Evolutionary conservation across 2,329 filamentous ascomycete genomes (phyloP).

Genomic region (Zymoseptoria brevis): DNA sequence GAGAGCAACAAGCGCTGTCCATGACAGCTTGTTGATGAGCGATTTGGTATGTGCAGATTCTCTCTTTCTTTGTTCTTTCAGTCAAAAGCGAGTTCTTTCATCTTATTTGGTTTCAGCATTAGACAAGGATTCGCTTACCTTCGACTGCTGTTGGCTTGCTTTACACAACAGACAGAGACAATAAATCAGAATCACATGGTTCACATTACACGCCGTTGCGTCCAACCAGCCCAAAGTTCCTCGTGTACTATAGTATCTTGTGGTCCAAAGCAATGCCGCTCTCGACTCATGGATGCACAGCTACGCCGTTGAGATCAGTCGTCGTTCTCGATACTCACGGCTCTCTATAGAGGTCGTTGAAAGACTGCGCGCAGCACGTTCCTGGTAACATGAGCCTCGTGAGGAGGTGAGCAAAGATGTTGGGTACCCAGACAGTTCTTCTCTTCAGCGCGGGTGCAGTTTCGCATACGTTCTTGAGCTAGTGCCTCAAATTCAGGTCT

Average conservation of each 20-base stretch:
- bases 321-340: not conserved
- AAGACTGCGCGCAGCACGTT: not conserved
- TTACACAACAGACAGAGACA: no score
- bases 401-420: no score
- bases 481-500: no score
- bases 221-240: not conserved
- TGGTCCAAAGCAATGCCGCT: not conserved
- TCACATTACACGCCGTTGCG: no score
- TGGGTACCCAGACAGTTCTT: no score
- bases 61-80: not conserved
- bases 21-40: not conserved
- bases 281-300: not conserved
- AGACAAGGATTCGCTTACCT: not conserved
- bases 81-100: not conserved
- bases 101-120: not conserved
- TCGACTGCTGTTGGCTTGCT: not conserved
- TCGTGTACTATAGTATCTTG: not conserved
- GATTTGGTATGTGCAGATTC: not conserved
- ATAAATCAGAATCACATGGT: no score
- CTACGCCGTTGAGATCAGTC: not conserved
- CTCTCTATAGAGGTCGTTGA: not conserved
- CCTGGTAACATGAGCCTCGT: no score
- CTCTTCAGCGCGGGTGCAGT: no score
- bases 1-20: not conserved
- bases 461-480: no score